A percentile compares a stretch with the other conserved stretches of the same genome.
phyloP scores from a whole-genome alignment of 805 yeast species.

The Candida ascalaphidarum region DNA sequence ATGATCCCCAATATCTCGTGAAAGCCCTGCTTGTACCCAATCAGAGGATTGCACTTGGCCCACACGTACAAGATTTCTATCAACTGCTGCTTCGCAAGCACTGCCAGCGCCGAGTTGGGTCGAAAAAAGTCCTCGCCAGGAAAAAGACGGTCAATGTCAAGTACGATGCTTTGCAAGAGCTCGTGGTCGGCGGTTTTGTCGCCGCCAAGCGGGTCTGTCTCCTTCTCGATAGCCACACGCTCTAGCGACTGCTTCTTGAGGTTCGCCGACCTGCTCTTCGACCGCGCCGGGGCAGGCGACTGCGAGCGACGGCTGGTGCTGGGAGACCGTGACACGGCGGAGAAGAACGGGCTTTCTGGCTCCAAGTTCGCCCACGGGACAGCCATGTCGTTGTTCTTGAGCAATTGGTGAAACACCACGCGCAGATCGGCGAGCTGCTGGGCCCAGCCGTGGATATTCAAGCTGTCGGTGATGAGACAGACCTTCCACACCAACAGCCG shows the following conservation, averaged over 20 bases:
- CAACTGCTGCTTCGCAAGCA: constrained; percentile 17
- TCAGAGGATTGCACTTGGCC: constrained; percentile 38
- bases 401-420: constrained; percentile 25
- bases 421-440: constrained; percentile 18
- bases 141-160: constrained; percentile 45
- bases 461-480: constrained; percentile 25
- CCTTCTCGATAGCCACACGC: constrained; percentile 9
- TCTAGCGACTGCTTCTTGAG: constrained; percentile 6
- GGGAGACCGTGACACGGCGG: background rate
- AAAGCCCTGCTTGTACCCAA: constrained; percentile 37
- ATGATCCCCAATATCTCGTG: constrained; percentile 47
- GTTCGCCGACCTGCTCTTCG: background rate
- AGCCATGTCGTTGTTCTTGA: constrained; percentile 17
- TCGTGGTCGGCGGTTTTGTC: constrained; percentile 22
- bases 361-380: constrained; percentile 31
- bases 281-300: background rate
- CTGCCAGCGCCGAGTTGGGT: constrained; percentile 8
- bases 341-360: constrained; percentile 18
- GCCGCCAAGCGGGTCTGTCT: constrained; percentile 13
- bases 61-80: constrained; percentile 39
- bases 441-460: constrained; percentile 27
- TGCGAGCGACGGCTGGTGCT: background rate
- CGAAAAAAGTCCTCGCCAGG: constrained; percentile 35
- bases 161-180: constrained; percentile 32
- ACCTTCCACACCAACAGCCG: constrained; percentile 31